Percentiles rank a stretch among this genome's conserved stretches.
Evolutionary conservation across 1,284 basidiomycete species (phyloP).

Genomic region (Papiliotrema nemorosa): DNA sequence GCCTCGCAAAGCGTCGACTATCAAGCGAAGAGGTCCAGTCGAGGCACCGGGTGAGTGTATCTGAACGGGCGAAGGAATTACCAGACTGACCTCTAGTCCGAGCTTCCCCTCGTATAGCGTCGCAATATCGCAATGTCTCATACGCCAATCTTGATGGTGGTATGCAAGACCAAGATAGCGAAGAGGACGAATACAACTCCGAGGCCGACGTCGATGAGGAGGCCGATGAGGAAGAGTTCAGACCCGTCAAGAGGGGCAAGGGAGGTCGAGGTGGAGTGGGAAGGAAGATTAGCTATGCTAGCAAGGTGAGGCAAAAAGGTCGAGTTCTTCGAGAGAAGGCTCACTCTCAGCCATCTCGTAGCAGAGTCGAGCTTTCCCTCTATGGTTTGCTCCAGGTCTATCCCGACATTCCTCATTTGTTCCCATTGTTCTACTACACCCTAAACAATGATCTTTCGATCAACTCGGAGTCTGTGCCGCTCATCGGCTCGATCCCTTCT

Average conservation of each 20-base stretch:
- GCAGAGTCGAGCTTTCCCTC: conserved; percentile 28
- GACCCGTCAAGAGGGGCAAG: conserved; percentile 27
- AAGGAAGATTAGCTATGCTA: conserved; percentile 13
- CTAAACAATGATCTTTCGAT: conserved; percentile 43
- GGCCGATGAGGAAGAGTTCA: conserved; percentile 39
- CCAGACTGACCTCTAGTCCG: conserved; percentile 24
- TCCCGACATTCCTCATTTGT: conserved; percentile 33
- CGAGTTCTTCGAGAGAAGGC: background rate
- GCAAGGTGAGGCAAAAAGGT: conserved; percentile 13
- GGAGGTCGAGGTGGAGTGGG: conserved; percentile 15
- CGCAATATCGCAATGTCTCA: conserved; percentile 34
- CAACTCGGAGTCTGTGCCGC: conserved; percentile 43
- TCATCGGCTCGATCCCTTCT: conserved; percentile 46
- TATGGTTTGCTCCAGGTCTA: conserved; percentile 38
- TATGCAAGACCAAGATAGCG: conserved; percentile 5
- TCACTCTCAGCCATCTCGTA: background rate
- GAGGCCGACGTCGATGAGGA: conserved; percentile 18
- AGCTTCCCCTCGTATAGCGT: conserved; percentile 37
- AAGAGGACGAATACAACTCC: conserved; percentile 21
- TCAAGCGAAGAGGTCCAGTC: conserved; percentile 24
- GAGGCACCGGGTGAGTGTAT: conserved; percentile 25
- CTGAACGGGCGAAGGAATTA: conserved; percentile 5
- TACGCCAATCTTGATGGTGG: conserved; percentile 39
- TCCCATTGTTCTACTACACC: conserved; percentile 48
- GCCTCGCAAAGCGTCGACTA: conserved; percentile 19